These are phyloP conservation scores for Mortierella sp. DNA, from an alignment of 371 early-diverging fungal species.

Conservation along the genomic window DNA sequence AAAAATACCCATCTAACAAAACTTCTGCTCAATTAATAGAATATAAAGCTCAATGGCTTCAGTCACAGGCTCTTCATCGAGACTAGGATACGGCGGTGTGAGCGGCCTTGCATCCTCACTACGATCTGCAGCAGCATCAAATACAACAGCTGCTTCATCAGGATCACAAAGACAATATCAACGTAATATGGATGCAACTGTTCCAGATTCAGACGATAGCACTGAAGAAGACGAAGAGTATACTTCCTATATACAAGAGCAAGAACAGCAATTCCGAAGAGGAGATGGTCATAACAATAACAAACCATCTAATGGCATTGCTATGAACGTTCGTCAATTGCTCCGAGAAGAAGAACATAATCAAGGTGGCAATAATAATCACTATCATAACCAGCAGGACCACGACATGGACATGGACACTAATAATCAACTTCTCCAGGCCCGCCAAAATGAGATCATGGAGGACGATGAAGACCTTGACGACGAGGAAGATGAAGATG, in stretches of 20 bases:
- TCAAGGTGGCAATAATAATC: too few relatives aligned
- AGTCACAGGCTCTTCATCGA: slow-evolving; percentile 16
- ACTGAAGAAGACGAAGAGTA: slow-evolving; percentile 26
- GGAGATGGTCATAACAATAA: slow-evolving; percentile 8
- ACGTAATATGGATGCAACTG: slow-evolving; percentile 18
- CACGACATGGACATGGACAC: slow-evolving; percentile 17
- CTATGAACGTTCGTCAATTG: slow-evolving; percentile 23
- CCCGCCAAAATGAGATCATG: slow-evolving; percentile 53
- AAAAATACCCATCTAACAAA: too few relatives aligned
- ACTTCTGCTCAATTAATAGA: slow-evolving; percentile 3
- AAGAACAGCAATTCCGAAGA: slow-evolving; percentile 26
- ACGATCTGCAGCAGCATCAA: slow-evolving; percentile 31
- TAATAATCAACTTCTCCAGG: slow-evolving; percentile 16
- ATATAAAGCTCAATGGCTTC: slow-evolving; percentile 31
- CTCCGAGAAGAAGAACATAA: slow-evolving; percentile 19
- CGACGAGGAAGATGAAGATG: slow-evolving; percentile 42
- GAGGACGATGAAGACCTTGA: slow-evolving; percentile 53
- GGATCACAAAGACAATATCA: slow-evolving; percentile 21
- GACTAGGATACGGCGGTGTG: slow-evolving; percentile 43
- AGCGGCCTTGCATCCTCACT: slow-evolving; percentile 52
- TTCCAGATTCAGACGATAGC: slow-evolving; percentile 49
- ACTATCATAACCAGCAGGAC: neutral
- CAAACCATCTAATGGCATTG: neutral
- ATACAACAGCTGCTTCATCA: slow-evolving; percentile 6
- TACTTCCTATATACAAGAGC: neutral